Percentiles rank a stretch among this genome's conserved stretches.
Evolutionary conservation across 1,284 basidiomycete species (phyloP).

Genomic region (Microbotryum silenes-acaulis): DNA sequence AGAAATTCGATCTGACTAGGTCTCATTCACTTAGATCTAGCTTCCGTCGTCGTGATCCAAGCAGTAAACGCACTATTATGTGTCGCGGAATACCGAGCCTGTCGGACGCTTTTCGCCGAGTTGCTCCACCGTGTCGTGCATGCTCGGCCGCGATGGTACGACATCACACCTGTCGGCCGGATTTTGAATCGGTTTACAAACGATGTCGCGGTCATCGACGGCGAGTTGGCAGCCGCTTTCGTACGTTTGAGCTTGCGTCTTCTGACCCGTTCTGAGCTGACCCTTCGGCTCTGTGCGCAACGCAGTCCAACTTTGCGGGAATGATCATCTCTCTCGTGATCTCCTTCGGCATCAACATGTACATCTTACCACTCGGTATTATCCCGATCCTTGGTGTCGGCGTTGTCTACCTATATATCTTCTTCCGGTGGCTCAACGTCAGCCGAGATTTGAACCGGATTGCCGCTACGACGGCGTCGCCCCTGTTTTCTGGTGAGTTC

Average conservation of each 20-base stretch:
- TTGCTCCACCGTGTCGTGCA: constrained; percentile 35
- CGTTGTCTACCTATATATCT: constrained; percentile 30
- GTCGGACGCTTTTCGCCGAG: constrained; percentile 27
- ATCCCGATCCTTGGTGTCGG: constrained; percentile 29
- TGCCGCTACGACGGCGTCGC: constrained; percentile 38
- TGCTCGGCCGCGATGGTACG: constrained; percentile 37
- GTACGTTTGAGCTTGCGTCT: constrained; percentile 18
- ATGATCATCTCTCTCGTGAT: constrained; percentile 31
- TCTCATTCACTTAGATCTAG: too few relatives aligned
- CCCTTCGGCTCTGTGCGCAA: background rate
- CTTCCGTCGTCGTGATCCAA: too few relatives aligned
- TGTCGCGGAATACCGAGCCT: too few relatives aligned
- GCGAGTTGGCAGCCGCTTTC: constrained; percentile 33
- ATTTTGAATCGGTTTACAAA: constrained; percentile 38
- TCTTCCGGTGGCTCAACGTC: constrained; percentile 34
- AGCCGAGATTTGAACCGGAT: constrained; percentile 38
- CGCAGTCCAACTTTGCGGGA: constrained; percentile 17
- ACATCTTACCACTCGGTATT: constrained; percentile 36
- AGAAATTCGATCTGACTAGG: constrained; percentile 13
- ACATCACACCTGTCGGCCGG: constrained; percentile 35
- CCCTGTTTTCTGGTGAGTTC: constrained; percentile 32
- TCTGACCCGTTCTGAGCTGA: background rate
- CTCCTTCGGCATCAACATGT: constrained; percentile 32
- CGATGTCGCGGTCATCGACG: constrained; percentile 38
- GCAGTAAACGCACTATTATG: too few relatives aligned